Evolutionary conservation across 2,329 filamentous ascomycete species (phyloP).

Genomic region (Zasmidium angulare): DNA sequence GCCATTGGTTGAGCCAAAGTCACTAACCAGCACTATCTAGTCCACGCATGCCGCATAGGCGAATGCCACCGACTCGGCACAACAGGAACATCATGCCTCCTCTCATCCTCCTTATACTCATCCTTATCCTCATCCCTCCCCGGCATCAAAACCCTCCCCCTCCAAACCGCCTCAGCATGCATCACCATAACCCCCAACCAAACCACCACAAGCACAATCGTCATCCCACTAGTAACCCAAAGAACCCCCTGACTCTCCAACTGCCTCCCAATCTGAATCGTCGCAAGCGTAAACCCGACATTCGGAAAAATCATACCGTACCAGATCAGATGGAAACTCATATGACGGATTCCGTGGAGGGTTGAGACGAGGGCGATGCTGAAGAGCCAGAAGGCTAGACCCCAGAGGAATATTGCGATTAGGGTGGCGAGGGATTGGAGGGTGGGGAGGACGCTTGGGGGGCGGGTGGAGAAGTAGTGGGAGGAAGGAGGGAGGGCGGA

Average conservation of each 20-base stretch:
- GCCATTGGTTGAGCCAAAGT: no score
- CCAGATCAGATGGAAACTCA: constrained; percentile 50
- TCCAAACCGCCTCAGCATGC: constrained; percentile 53
- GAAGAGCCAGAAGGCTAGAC: constrained; percentile 51
- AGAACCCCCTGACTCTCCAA: constrained; percentile 54
- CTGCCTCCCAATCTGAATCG: constrained; percentile 54
- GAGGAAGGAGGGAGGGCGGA: constrained; percentile 21
- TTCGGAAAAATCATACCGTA: constrained; percentile 68
- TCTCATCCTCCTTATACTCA: constrained; percentile 20
- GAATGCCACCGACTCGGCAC: constrained; percentile 1
- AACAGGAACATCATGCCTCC: constrained; percentile 10
- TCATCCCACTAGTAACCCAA: constrained; percentile 58
- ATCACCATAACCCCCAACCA: constrained; percentile 54
- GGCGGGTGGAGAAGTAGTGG: constrained; percentile 25
- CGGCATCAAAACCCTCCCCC: constrained; percentile 55
- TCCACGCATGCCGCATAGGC: neutral
- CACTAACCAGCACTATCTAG: no score
- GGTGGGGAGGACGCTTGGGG: constrained; percentile 16
- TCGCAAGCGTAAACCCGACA: constrained; percentile 61
- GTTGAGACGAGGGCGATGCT: constrained; percentile 23
- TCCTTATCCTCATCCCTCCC: constrained; percentile 60
- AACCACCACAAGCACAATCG: constrained; percentile 53
- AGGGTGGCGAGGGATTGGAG: constrained; percentile 28
- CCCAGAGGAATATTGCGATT: constrained; percentile 48
- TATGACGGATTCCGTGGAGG: constrained; percentile 18